A percentile compares a stretch with the other conserved stretches of the same genome.
Evolutionary conservation across 1,139 yeast genomes (phyloP).

Genomic region (Hansenula lynferdii): DNA sequence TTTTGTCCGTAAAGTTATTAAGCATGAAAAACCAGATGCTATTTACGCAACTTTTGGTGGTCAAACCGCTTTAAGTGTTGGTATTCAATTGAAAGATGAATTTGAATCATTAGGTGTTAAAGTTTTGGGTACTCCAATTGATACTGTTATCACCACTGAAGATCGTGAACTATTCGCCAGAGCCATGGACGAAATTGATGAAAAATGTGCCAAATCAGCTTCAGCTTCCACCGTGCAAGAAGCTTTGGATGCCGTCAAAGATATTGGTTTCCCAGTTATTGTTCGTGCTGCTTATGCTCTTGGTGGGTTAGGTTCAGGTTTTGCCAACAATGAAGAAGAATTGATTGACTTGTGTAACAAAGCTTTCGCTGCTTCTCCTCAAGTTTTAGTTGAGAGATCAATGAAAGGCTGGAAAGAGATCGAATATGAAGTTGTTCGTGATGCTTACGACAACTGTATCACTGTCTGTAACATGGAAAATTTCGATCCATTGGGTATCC

Average conservation of each 20-base stretch:
- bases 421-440: constrained; percentile 98
- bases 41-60: constrained; percentile 98
- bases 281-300: constrained; percentile 97
- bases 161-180: constrained; percentile 94
- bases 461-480: constrained; percentile 99
- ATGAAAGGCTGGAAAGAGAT: constrained; percentile 99
- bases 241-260: constrained; percentile 79
- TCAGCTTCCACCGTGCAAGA: constrained; percentile 79
- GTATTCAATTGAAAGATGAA: constrained; percentile 93
- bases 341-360: constrained; percentile 79
- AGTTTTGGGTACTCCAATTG: constrained; percentile 95
- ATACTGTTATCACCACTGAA: constrained; percentile 94
- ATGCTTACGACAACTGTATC: constrained; percentile 95
- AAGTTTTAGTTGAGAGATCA: constrained; percentile 90
- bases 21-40: constrained; percentile 95
- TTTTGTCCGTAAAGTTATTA: constrained; percentile 90
- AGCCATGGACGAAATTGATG: constrained; percentile 92
- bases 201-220: constrained; percentile 90
- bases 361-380: constrained; percentile 96
- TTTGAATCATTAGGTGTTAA: constrained; percentile 88
- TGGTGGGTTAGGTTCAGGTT: constrained; percentile 98
- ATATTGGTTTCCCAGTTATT: constrained; percentile 92
- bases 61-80: constrained; percentile 95
- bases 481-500: constrained; percentile 97
- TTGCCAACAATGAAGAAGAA: constrained; percentile 87